These are phyloP conservation scores for Starmerella scarabaei DNA, from an alignment of 805 yeast species.

Conservation along the genomic window DNA sequence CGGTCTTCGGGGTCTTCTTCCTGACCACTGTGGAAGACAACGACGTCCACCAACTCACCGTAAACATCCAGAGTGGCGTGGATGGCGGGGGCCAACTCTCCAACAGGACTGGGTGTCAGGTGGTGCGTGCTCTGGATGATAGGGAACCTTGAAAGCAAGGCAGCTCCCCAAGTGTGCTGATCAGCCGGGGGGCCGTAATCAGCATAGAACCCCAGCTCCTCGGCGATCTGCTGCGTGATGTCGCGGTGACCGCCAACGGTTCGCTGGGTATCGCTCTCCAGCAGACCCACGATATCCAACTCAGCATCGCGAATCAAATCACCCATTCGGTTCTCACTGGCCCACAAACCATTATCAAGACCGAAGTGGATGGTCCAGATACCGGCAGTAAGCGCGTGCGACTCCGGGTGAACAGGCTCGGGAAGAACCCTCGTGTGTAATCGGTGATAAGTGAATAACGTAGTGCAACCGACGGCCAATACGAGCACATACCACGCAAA, in stretches of 20 bases:
- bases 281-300: constrained; percentile 76
- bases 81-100: constrained; percentile 96
- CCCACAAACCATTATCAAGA: constrained; percentile 96
- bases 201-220: constrained; percentile 84
- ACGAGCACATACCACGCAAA: constrained; percentile 24
- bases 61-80: constrained; percentile 89
- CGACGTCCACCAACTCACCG: constrained; percentile 76
- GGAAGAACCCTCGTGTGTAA: constrained; percentile 46
- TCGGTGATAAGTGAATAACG: constrained; percentile 43
- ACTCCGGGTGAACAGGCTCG: constrained; percentile 52
- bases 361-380: constrained; percentile 99
- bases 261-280: constrained; percentile 89
- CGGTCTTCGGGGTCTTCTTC: constrained; percentile 95
- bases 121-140: constrained; percentile 83
- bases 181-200: constrained; percentile 98
- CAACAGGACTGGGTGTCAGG: constrained; percentile 89
- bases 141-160: constrained; percentile 85
- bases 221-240: constrained; percentile 78
- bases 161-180: constrained; percentile 97
- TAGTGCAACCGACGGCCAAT: constrained; percentile 35
- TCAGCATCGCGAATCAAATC: constrained; percentile 74
- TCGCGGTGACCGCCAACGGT: constrained; percentile 93
- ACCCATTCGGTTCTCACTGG: constrained; percentile 79
- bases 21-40: constrained; percentile 96
- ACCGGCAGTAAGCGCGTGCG: constrained; percentile 74